These are phyloP conservation scores for Galerina marginata DNA, from an alignment of 768 basidiomycete genomes.

Conservation along the genomic window DNA sequence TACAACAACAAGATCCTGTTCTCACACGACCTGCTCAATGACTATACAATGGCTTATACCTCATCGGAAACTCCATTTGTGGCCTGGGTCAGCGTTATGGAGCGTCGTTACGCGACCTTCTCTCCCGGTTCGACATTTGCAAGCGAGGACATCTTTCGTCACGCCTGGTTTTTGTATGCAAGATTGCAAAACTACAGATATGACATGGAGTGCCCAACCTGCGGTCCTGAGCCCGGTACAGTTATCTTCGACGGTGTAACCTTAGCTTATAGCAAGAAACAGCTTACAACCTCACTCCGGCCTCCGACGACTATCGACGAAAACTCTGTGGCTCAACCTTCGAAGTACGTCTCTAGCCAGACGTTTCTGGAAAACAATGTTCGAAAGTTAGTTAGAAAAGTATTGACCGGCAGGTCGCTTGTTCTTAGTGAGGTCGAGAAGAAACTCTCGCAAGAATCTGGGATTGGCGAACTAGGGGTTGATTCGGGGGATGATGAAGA, in stretches of 20 bases:
- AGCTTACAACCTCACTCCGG: conserved; percentile 22
- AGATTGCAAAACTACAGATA: conserved; percentile 19
- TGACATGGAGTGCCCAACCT: conserved; percentile 28
- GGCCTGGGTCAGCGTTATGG: conserved; percentile 27
- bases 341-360: not conserved
- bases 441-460: too few relatives aligned
- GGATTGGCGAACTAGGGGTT: too few relatives aligned
- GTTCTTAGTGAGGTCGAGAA: not conserved
- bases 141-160: conserved; percentile 28
- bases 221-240: conserved; percentile 27
- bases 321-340: not conserved
- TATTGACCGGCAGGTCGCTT: not conserved
- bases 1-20: conserved; percentile 33
- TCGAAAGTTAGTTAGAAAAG: not conserved
- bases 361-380: not conserved
- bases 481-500: not conserved
- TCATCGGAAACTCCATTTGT: conserved; percentile 38
- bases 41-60: conserved; percentile 34
- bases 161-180: conserved; percentile 36
- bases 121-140: conserved; percentile 21
- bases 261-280: conserved; percentile 32
- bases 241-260: conserved; percentile 36
- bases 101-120: conserved; percentile 20
- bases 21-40: conserved; percentile 34
- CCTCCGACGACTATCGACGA: conserved; percentile 28